Base-by-base conservation (phyloP, 257 asterid species). In the Paulownia fortunei region DNA sequence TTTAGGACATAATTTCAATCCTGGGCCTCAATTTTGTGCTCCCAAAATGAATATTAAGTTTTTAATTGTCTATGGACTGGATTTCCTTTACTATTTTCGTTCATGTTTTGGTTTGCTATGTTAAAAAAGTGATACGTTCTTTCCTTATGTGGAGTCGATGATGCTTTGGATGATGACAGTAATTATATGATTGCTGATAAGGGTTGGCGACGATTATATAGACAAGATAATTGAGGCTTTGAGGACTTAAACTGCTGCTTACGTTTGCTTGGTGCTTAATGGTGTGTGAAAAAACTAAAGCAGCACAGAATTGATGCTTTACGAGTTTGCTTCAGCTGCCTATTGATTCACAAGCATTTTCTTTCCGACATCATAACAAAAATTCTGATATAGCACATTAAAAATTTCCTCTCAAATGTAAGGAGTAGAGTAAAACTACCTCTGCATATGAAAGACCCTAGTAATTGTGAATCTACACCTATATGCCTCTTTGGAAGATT, bases 211-310 rank as follows among this genome's bases (percentile, higher is more conserved):
- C 34, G 32, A 42, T 30, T 60, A 73, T 36, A 36, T 54, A 80
- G 39, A 36, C n/a, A 23, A 21, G 23, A 46, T 11, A 55, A 2
- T 27, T 56, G 26, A 58, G 70, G 3, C 56, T 55, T 51, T 51
- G 8, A 59, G 44, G 58, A 27, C 63, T 55, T 51, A 32, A 30
- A 36, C 46, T 63, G 34, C 52, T 36, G 41, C 19, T 27, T 47
- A 44, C 18, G 42, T 42, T 74, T 54, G 56, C 55, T 41, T 41
- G 76, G 44, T 72, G 74, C 46, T 76, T 70, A 41, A 47, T 44
- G 59, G 2, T 1, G 39, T 24, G 8, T 39, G 24, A 21, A 26
- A 5, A 18, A 66, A 16, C 15, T 13, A 27, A 67, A 80, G 76
- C 32, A 44, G 47, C 78, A 6, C 7, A 46, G 26, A 26, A 7